Base-by-base conservation (phyloP, 768 basidiomycete species). In the Crassisporium funariophilum region DNA sequence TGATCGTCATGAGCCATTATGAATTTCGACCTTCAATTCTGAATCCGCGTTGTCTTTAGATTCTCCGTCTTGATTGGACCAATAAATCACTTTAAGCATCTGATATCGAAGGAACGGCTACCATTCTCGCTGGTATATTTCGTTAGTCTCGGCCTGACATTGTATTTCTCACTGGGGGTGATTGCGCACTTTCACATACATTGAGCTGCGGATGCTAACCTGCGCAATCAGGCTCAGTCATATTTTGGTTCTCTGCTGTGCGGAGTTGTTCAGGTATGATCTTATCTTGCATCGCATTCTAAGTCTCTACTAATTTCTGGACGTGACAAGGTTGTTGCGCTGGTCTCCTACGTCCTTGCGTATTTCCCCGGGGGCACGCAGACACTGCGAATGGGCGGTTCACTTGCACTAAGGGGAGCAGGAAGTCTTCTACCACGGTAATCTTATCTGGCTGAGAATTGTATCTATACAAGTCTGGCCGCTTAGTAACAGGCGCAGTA, bases 301-400 rank as follows among this genome's bases (percentile, higher is more conserved):
- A n/a, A n/a, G n/a, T n/a, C n/a, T n/a, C n/a, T n/a, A n/a, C n/a
- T n/a, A n/a, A n/a, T n/a, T n/a, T n/a, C n/a, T n/a, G n/a, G n/a
- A n/a, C n/a, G n/a, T n/a, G n/a, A n/a, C n/a, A n/a, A 91, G 81
- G 82, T 97, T 31, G 71, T 89, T 35, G 84, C 95, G 2, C 81
- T 99, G 13, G 74, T 97, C 11, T 78, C 88, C 11, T 99, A 99
- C 62, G 78, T 98, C 5, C 75, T 93, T 13, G 94, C 94, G 0
- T 98, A 98, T 71, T 98, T 99, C 69, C 97, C 97, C 15, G 94
- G 91, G 8, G 95, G 87, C 21, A 78, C 77, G 21, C 84, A 86
- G 56, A 92, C 91, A 1, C 73, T 93, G 16, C 81, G 86, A 16
- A 77, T 93, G 58, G 92, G 91, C 5, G 82, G 83, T 24, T 83